phyloP scores from a whole-genome alignment of 164 flowering plant species.

The Chloranthus sessilifolius region DNA sequence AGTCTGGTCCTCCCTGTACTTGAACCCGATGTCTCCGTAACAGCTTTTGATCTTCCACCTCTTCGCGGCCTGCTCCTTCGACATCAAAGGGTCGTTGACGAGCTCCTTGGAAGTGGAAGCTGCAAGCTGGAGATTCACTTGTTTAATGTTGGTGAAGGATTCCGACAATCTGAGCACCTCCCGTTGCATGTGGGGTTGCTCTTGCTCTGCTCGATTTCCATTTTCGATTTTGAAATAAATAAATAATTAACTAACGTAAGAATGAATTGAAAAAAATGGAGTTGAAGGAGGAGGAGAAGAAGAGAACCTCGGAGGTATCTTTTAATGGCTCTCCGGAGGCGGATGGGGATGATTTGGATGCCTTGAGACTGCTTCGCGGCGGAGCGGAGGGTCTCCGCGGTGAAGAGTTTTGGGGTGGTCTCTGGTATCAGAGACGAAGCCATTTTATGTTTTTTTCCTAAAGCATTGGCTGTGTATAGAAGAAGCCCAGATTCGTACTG shows the following conservation, averaged over 20 bases:
- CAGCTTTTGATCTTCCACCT: conserved; percentile 81
- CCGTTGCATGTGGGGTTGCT: conserved; percentile 62
- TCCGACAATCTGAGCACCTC: conserved; percentile 71
- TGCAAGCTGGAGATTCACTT: conserved; percentile 38
- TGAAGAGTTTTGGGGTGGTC: conserved; percentile 50
- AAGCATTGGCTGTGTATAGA: background rate
- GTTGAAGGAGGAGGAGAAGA: conserved; percentile 3
- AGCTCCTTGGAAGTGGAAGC: conserved; percentile 56
- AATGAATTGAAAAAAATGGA: background rate
- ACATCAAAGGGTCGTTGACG: conserved; percentile 67
- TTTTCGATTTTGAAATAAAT: background rate
- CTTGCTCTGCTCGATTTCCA: conserved; percentile 76
- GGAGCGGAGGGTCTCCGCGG: conserved; percentile 59
- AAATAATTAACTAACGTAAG: no score
- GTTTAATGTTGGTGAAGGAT: conserved; percentile 65
- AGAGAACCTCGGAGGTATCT: conserved; percentile 55
- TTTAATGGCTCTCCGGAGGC: conserved; percentile 85
- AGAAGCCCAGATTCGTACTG: background rate
- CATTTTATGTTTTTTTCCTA: conserved; percentile 33
- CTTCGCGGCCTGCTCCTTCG: conserved; percentile 36
- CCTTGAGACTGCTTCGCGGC: conserved; percentile 75
- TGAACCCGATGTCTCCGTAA: conserved; percentile 81
- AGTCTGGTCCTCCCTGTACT: conserved; percentile 68
- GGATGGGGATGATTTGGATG: conserved; percentile 57
- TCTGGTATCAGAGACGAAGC: conserved; percentile 42